Evolutionary conservation across 2,329 filamentous ascomycete species (phyloP).

Genomic region (Pseudonectria buxi): DNA sequence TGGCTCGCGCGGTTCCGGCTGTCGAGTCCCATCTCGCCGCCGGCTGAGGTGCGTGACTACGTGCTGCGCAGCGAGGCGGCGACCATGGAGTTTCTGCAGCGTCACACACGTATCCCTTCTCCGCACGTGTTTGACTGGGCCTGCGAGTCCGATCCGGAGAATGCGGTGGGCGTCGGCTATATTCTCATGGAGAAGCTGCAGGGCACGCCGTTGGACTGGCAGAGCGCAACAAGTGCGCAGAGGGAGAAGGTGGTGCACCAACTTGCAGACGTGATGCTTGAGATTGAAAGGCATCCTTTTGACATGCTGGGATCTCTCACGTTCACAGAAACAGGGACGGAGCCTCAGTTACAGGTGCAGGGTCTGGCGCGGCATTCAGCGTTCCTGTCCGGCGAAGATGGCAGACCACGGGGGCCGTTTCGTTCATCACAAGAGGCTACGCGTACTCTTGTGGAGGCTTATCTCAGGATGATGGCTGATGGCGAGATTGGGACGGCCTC

Average conservation of each 20-base stretch:
- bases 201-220: conserved; percentile 29
- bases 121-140: conserved; percentile 29
- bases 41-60: conserved; percentile 14
- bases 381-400: conserved; percentile 4
- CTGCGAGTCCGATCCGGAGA: conserved; percentile 23
- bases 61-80: conserved; percentile 21
- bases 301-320: conserved; percentile 20
- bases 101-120: conserved; percentile 22
- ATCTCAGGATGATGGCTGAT: conserved; percentile 19
- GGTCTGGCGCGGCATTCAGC: conserved; percentile 15
- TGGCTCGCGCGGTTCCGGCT: conserved; percentile 23
- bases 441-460: conserved; percentile 8
- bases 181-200: conserved; percentile 36
- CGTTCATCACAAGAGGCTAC: conserved; percentile 15
- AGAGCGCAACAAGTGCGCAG: conserved; percentile 19
- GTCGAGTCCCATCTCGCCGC: conserved; percentile 12
- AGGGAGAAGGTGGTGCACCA: conserved; percentile 26
- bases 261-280: conserved; percentile 25
- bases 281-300: conserved; percentile 27
- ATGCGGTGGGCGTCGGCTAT: conserved; percentile 30
- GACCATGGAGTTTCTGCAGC: conserved; percentile 17
- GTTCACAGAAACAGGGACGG: not conserved
- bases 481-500: conserved; percentile 17
- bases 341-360: conserved; percentile 2
- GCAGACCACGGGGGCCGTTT: conserved; percentile 16